These are phyloP conservation scores for Colletotrichum destructivum DNA, from an alignment of 2,329 filamentous ascomycete species.

Conservation along the genomic window DNA sequence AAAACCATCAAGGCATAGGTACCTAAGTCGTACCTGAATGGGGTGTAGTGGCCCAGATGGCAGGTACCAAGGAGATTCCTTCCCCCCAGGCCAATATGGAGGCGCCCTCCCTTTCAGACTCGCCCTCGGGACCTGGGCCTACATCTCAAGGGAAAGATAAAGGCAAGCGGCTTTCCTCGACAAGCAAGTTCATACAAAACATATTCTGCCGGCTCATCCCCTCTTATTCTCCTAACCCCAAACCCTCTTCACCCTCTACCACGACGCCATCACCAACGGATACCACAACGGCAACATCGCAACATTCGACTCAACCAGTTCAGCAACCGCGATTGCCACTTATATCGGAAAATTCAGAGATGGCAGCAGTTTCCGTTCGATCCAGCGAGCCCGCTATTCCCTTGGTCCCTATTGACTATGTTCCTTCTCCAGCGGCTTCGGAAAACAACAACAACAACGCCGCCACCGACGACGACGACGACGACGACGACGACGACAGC, in stretches of 20 bases:
- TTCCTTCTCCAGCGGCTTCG: background rate
- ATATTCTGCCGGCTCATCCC: slow-evolving; percentile 42
- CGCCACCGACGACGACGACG: slow-evolving; percentile 10
- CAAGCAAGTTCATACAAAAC: slow-evolving; percentile 37
- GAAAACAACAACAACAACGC: slow-evolving; percentile 47
- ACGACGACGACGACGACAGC: too few species aligned
- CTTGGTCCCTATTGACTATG: background rate
- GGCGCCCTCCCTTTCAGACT: slow-evolving; percentile 10
- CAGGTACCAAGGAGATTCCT: slow-evolving; percentile 14
- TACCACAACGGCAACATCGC: slow-evolving; percentile 12
- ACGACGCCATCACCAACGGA: slow-evolving; percentile 3
- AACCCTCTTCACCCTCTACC: slow-evolving; percentile 10
- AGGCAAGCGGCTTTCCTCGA: slow-evolving; percentile 36
- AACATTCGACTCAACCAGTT: slow-evolving; percentile 32
- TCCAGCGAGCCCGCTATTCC: background rate
- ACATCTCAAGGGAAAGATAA: slow-evolving; percentile 2
- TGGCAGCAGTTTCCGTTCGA: slow-evolving; percentile 41
- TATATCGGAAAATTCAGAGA: slow-evolving; percentile 33
- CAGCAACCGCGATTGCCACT: slow-evolving; percentile 11
- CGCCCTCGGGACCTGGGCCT: background rate
- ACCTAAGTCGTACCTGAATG: background rate
- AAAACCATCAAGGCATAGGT: background rate
- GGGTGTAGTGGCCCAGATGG: slow-evolving; percentile 8
- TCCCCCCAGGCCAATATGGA: slow-evolving; percentile 13
- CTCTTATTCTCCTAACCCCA: slow-evolving; percentile 27